Evolutionary conservation across 2,329 filamentous ascomycete species (phyloP).

Genomic region (Sporothrix pallida): DNA sequence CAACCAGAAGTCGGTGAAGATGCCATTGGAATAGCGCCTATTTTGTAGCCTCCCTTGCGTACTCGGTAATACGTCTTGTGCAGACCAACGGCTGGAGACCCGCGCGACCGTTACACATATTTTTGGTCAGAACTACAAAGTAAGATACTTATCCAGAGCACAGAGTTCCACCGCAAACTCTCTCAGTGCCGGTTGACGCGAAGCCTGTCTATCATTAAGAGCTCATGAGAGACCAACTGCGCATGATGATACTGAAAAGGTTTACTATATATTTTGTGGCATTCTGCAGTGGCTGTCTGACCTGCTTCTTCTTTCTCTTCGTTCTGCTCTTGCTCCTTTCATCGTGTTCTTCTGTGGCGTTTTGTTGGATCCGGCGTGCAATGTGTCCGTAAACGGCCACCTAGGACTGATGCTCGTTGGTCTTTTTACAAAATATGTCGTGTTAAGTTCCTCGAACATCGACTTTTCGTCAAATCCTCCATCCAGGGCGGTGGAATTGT

Average conservation of each 20-base stretch:
- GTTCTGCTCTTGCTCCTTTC: no score
- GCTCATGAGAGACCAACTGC: no score
- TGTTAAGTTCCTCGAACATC: no score
- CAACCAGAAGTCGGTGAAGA: background rate
- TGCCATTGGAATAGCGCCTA: background rate
- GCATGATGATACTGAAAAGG: no score
- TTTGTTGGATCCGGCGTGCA: background rate
- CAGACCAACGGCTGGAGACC: background rate
- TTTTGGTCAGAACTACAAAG: background rate
- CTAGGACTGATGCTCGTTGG: background rate
- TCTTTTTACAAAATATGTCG: background rate
- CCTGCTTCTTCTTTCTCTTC: background rate
- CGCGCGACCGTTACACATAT: conserved; percentile 9
- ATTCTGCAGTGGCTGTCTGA: background rate
- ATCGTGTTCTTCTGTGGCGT: background rate
- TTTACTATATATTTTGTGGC: background rate
- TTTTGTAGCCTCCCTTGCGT: background rate
- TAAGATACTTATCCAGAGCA: background rate
- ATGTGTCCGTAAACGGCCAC: conserved; percentile 13
- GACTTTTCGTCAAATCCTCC: background rate
- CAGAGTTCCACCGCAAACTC: background rate
- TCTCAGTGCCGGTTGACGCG: background rate
- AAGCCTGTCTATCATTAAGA: background rate
- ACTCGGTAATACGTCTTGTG: background rate
- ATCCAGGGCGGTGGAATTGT: background rate